Base-by-base conservation (phyloP, 441 rosid genomes). In the Francoa sonchifolia region DNA sequence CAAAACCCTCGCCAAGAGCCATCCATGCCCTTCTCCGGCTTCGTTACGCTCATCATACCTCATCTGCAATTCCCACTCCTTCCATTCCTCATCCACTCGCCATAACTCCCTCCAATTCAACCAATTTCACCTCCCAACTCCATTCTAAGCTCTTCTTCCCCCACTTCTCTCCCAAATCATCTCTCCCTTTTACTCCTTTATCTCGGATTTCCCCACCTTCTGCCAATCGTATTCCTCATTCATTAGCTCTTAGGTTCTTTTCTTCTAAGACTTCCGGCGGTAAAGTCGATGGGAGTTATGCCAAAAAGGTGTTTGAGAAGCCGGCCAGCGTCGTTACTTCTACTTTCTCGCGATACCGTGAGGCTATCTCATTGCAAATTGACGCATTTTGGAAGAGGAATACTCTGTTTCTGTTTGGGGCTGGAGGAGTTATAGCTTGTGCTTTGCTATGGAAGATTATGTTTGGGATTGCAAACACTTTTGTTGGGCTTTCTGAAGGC, bases 401-500 rank as follows among this genome's bases (percentile, higher is more conserved):
- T 57, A 64, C 51, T 29, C 55, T 88, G 47, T 32, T 83, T 38
- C 42, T 80, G 52, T 29, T 74, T 33, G 95, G 90, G 3, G 95
- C 65, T 3, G 93, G 63, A 33, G 95, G 72, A 25, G 72, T 74
- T 38, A 9, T 78, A 17, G 35, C 74, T 0, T 83, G 89, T 65
- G 67, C 66, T 37, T 59, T 83, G 66, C 57, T 80, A 25, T 88
- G 97, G 95, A 76, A 85, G 73, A 52, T 83, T 58, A 80, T 83
- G 93, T 88, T 74, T 53, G 95, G 89, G 4, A 63, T 83, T 61
- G 97, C 97, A 40, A 82, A 46, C 42, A 65, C 92, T 18, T 78
- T 78, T 49, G 73, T 78, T 35, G 82, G 87, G 37, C 70, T 88
- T 39, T 88, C 93, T 6, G 97, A 83, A 48, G 93, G 95, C 52